phyloP scores from a whole-genome alignment of 2,329 filamentous ascomycete species.

The Aureobasidium lini region DNA sequence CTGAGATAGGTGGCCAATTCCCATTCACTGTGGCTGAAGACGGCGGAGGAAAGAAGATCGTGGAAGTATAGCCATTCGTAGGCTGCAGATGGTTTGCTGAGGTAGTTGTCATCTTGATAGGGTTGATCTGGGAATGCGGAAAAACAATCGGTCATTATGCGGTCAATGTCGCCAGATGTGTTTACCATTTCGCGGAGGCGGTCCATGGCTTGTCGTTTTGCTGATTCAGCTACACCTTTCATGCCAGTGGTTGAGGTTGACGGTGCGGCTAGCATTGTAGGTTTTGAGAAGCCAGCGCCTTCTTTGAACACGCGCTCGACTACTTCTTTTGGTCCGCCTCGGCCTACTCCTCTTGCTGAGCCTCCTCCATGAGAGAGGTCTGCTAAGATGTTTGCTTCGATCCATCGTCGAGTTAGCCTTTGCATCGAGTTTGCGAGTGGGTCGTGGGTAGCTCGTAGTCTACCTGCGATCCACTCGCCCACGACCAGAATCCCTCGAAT shows the following conservation, averaged over 20 bases:
- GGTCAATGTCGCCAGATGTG: slow-evolving; percentile 69
- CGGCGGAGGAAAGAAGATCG: slow-evolving; percentile 68
- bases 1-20: slow-evolving; percentile 82
- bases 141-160: slow-evolving; percentile 77
- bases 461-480: slow-evolving; percentile 75
- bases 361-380: slow-evolving; percentile 65
- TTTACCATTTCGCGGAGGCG: slow-evolving; percentile 69
- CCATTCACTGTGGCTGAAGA: slow-evolving; percentile 86
- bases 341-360: slow-evolving; percentile 62
- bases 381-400: slow-evolving; percentile 62
- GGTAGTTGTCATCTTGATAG: slow-evolving; percentile 86
- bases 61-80: slow-evolving; percentile 97
- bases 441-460: slow-evolving; percentile 43
- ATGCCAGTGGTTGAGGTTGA: slow-evolving; percentile 22
- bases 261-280: slow-evolving; percentile 34
- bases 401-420: slow-evolving; percentile 64
- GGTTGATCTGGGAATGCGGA: slow-evolving; percentile 76
- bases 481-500: slow-evolving; percentile 79
- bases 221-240: slow-evolving; percentile 63
- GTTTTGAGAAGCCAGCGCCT: slow-evolving; percentile 67
- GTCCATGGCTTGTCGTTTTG: slow-evolving; percentile 65
- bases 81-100: slow-evolving; percentile 77
- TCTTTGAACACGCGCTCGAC: slow-evolving; percentile 72
- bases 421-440: slow-evolving; percentile 24
- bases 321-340: slow-evolving; percentile 66